These are phyloP conservation scores for Diaporthe sp. DNA, from an alignment of 2,329 filamentous ascomycete species.

Conservation along the genomic window DNA sequence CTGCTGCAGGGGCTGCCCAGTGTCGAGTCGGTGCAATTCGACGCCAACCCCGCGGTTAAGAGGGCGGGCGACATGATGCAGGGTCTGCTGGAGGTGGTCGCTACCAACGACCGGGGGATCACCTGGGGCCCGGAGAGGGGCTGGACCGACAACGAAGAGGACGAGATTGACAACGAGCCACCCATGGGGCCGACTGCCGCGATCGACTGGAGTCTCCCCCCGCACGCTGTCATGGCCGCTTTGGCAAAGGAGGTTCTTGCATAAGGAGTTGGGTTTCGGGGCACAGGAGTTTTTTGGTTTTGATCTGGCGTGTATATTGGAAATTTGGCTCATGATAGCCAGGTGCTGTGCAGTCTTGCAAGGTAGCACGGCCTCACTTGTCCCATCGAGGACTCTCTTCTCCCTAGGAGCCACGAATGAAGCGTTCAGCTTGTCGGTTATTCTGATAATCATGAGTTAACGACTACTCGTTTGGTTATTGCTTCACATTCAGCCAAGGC, in stretches of 20 bases:
- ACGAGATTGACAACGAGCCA: conserved; percentile 43
- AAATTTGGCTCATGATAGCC: not conserved
- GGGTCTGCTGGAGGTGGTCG: conserved; percentile 68
- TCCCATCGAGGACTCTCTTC: not conserved
- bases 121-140: conserved; percentile 77
- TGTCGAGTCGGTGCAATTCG: conserved; percentile 74
- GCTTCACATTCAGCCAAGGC: not conserved
- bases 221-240: conserved; percentile 22
- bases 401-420: not conserved
- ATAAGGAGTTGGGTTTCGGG: not conserved
- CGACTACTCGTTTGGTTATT: not conserved
- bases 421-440: not conserved
- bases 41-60: conserved; percentile 76
- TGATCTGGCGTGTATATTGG: not conserved
- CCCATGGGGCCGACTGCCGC: conserved; percentile 24
- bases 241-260: conserved; percentile 26
- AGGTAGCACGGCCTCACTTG: not conserved
- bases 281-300: conserved; percentile 6
- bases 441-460: conserved; percentile 27
- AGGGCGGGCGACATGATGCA: conserved; percentile 76
- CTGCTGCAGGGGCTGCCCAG: conserved; percentile 71
- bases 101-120: conserved; percentile 59
- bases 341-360: not conserved
- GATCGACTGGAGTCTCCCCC: conserved; percentile 30
- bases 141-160: conserved; percentile 71